Evolutionary conservation across 306 rosid genomes (phyloP).

Genomic region (Cicer judaicum): DNA sequence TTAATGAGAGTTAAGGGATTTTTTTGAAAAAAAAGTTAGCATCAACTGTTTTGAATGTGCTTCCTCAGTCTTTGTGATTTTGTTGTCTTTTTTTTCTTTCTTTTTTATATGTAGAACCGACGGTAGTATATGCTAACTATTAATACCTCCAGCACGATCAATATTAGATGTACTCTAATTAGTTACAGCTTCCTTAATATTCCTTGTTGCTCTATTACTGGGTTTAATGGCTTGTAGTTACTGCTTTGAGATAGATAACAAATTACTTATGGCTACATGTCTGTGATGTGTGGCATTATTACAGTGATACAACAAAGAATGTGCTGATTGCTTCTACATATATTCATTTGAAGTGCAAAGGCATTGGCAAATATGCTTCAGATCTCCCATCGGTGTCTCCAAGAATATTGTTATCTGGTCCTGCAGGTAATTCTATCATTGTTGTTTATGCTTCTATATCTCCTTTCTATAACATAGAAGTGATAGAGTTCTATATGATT

Average conservation of each 20-base stretch:
- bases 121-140: background rate
- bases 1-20: background rate
- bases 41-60: background rate
- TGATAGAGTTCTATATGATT: conserved; percentile 15
- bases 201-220: conserved; percentile 11
- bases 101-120: background rate
- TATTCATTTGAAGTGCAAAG: conserved; percentile 79
- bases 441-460: conserved; percentile 29
- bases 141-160: background rate
- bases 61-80: background rate
- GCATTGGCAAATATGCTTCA: conserved; percentile 71
- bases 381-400: conserved; percentile 77
- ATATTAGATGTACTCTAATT: background rate
- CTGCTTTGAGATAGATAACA: conserved; percentile 8
- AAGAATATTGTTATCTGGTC: conserved; percentile 85
- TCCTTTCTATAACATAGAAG: conserved; percentile 17
- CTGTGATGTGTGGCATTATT: conserved; percentile 40
- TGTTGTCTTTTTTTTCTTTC: background rate
- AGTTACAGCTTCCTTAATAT: conserved; percentile 17
- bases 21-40: background rate
- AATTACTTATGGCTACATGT: conserved; percentile 25
- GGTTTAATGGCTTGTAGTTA: conserved; percentile 34
- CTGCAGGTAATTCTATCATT: conserved; percentile 65
- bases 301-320: conserved; percentile 85
- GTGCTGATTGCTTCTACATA: conserved; percentile 68